These are phyloP conservation scores for Fomitopsis schrenkii DNA, from an alignment of 1,284 basidiomycete species.

Conservation along the genomic window DNA sequence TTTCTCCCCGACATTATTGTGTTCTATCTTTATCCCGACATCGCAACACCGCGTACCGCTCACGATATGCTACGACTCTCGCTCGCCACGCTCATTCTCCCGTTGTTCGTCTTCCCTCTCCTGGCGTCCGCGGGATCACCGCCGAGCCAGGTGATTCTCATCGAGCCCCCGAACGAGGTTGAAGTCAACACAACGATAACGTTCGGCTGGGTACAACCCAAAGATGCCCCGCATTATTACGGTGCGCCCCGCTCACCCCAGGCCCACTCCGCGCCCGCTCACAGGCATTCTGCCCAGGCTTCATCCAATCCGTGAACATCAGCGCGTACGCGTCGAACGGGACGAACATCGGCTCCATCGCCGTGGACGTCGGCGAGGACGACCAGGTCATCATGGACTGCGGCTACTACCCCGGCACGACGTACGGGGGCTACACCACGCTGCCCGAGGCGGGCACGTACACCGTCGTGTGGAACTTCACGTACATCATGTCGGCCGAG, in stretches of 20 bases:
- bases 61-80: too few species aligned
- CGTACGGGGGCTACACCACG: neutral
- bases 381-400: neutral
- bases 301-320: neutral
- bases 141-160: neutral
- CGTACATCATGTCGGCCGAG: neutral
- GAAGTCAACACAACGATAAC: neutral
- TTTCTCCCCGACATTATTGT: too few species aligned
- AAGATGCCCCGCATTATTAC: neutral
- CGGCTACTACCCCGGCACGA: neutral
- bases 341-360: neutral
- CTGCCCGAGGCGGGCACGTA: neutral
- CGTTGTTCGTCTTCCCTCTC: neutral
- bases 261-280: neutral
- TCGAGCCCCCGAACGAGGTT: neutral
- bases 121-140: neutral
- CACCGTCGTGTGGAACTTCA: neutral
- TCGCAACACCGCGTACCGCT: too few species aligned
- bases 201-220: neutral
- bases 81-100: too few species aligned
- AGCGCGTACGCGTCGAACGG: neutral
- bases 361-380: neutral
- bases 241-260: neutral
- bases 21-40: too few species aligned
- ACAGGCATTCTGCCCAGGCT: neutral